Percentiles rank a stretch among this genome's conserved stretches.
These are phyloP conservation scores for Backusella circina DNA, from an alignment of 192 early-diverging fungal genomes.

Conservation along the genomic window DNA sequence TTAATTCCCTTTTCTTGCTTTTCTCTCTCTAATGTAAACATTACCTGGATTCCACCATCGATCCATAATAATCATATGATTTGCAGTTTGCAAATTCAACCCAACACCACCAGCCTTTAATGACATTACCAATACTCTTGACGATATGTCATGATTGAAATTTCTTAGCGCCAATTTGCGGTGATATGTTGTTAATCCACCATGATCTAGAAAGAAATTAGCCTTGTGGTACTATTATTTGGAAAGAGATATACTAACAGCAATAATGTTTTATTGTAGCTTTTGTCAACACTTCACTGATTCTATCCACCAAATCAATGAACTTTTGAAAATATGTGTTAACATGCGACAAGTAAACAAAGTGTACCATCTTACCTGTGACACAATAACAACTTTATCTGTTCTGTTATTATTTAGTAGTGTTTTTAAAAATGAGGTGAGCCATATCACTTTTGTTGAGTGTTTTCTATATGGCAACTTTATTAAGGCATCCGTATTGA, in stretches of 20 bases:
- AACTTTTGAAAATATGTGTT: background rate
- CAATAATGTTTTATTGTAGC: background rate
- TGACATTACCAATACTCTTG: slow-evolving; percentile 8
- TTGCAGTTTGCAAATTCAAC: slow-evolving; percentile 25
- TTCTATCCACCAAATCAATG: slow-evolving; percentile 9
- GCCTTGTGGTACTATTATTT: background rate
- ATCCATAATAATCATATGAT: slow-evolving; percentile 28
- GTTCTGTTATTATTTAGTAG: background rate
- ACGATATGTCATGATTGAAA: slow-evolving; percentile 52
- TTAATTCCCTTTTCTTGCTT: background rate
- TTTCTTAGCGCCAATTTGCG: slow-evolving; percentile 67
- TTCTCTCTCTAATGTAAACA: background rate
- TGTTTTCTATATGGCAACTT: background rate
- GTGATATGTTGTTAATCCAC: slow-evolving; percentile 45
- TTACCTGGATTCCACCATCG: slow-evolving; percentile 28
- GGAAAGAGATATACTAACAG: slow-evolving; percentile 8
- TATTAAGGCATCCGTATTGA: background rate
- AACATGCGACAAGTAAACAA: background rate
- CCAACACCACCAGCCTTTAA: slow-evolving; percentile 28
- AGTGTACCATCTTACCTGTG: slow-evolving; percentile 7
- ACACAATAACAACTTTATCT: slow-evolving; percentile 23
- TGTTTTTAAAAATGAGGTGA: slow-evolving; percentile 1
- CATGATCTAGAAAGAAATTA: slow-evolving; percentile 7
- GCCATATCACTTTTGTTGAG: slow-evolving; percentile 21
- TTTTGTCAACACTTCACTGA: background rate